Evolutionary conservation across 306 rosid species (phyloP), one percentile per base, ranked within the genome.

Genomic region (Hippophae tibetana): DNA sequence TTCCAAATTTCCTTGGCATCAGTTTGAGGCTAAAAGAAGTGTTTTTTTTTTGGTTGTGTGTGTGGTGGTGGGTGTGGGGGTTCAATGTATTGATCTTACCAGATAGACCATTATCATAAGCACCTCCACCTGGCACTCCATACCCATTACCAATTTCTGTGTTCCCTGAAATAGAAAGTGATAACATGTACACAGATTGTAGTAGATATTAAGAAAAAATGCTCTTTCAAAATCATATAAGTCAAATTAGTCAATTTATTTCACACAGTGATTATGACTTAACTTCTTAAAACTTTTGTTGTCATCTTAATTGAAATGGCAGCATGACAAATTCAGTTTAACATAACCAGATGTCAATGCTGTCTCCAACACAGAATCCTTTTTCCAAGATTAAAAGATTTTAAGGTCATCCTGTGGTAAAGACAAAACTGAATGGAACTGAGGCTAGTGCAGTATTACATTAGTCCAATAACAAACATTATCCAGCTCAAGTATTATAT

Each of bases 91-190:
- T 44, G 74, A 42, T 18, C 23, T 18, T 18, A 18, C 23, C 23
- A 18, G 23, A 18, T 18, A 18, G 23, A 66, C 74, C 78, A 66
- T 81, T 84, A 69, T 65, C 64, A 66, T 82, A 90, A 61, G 95
- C 94, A 65, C 94, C 88, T 69, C 95, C 97, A 56, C 97, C 97
- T 8, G 97, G 97, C 65, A 90, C 95, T 43, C 97, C 97, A 76
- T 90, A 87, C 14, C 97, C 97, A 64, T 90, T 90, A 52, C 97
- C 96, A 56, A 90, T 90, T 79, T 90, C 97, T 43, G 79, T 53
- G 78, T 90, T 90, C 67, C 86, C 97, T 90, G 79, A 53, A 61
- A 65, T 42, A 57, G 68, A 62, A 59, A 51, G 23, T 18, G 23
- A 18, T 18, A 18, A 18, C 23, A 18, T 18, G 23, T 18, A 18